Conservation (phyloP, 805 yeast genomes). For the Saccharomycodes ludwigii region DNA sequence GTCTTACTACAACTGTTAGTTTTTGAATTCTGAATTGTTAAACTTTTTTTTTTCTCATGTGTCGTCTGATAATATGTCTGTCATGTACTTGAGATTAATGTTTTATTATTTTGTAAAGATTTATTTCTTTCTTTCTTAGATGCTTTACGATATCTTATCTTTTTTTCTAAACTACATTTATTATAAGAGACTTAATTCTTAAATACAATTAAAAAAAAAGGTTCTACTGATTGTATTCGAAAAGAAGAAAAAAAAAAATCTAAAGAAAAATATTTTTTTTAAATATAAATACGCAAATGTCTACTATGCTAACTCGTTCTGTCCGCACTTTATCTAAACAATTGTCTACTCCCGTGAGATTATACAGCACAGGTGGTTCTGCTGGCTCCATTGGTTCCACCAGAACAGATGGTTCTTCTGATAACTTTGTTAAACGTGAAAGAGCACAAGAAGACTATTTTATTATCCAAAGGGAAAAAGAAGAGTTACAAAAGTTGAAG, state of each 20-base stretch:
- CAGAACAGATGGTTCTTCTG: constrained; percentile 40
- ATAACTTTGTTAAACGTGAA: constrained; percentile 76
- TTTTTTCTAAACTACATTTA: background rate
- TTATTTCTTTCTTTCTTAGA: too few species aligned
- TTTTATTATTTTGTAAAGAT: too few species aligned
- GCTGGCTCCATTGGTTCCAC: constrained; percentile 49
- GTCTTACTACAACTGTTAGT: too few species aligned
- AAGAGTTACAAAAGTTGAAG: constrained; percentile 64
- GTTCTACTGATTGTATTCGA: background rate
- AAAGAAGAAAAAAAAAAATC: too few species aligned
- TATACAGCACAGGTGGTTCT: too few species aligned
- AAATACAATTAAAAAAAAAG: too few species aligned
- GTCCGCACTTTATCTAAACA: too few species aligned
- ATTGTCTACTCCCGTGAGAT: too few species aligned
- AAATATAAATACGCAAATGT: background rate
- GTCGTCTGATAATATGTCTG: too few species aligned
- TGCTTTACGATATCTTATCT: constrained; percentile 1
- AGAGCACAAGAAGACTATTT: constrained; percentile 80
- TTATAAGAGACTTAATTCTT: background rate
- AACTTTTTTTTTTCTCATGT: too few species aligned
- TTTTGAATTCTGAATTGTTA: too few species aligned
- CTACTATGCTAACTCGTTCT: constrained; percentile 15
- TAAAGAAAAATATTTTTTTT: background rate
- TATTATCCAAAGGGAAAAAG: constrained; percentile 82
- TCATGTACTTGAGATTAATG: too few species aligned